Conservation (phyloP, 78 protist species). For the Parvularia atlantis region DNA sequence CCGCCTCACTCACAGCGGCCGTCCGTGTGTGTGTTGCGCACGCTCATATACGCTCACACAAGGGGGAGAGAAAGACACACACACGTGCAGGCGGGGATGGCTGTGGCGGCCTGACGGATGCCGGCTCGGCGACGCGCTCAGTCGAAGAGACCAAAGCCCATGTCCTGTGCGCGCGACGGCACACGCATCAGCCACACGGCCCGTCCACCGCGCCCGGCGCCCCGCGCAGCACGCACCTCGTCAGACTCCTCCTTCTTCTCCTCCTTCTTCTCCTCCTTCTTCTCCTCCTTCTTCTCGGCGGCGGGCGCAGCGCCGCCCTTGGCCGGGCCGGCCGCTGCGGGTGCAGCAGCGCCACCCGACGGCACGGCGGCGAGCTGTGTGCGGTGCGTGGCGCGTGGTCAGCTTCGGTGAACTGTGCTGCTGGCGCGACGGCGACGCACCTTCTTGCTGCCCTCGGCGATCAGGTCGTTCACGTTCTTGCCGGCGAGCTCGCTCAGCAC, state of each 20-base stretch:
- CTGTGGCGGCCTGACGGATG: too few relatives aligned
- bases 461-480: too few relatives aligned
- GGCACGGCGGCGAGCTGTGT: constrained; percentile 48
- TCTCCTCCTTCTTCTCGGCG: constrained; percentile 7
- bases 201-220: too few relatives aligned
- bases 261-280: constrained; percentile 10
- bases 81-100: too few relatives aligned
- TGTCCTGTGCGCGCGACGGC: too few relatives aligned
- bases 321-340: constrained; percentile 34
- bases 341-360: constrained; percentile 43
- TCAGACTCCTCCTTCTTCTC: constrained; percentile 1
- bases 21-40: too few relatives aligned
- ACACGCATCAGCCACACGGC: too few relatives aligned
- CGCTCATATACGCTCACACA: too few relatives aligned
- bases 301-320: constrained; percentile 29
- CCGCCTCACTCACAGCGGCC: too few relatives aligned
- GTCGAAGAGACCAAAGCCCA: constrained; percentile 39
- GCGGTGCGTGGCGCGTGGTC: background rate
- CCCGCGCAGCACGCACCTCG: too few relatives aligned
- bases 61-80: background rate
- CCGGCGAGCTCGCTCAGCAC: too few relatives aligned
- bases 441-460: too few relatives aligned
- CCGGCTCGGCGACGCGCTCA: background rate
- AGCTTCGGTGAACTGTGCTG: background rate
- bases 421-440: background rate